Evolutionary conservation across 2,329 filamentous ascomycete genomes (phyloP).

Genomic region (Fusarium tanahbumbuense): DNA sequence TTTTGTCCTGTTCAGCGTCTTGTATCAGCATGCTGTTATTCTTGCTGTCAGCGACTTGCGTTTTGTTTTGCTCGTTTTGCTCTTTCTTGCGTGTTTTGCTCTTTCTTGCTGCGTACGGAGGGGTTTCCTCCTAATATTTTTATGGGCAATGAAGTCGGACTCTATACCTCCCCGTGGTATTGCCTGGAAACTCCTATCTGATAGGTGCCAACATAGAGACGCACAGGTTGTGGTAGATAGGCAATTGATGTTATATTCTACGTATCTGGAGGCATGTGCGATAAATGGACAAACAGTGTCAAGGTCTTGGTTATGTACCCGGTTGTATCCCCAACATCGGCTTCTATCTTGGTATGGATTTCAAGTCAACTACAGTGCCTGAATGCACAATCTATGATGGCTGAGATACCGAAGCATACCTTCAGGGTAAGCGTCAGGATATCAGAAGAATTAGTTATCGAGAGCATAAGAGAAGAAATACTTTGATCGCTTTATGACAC

Average conservation of each 20-base stretch:
- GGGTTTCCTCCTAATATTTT: background rate
- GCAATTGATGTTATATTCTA: too few relatives aligned
- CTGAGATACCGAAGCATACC: background rate
- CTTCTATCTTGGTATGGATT: fast-evolving
- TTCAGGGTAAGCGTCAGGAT: background rate
- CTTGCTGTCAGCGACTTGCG: background rate
- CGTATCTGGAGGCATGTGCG: too few relatives aligned
- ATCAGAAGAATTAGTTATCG: background rate
- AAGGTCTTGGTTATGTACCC: too few relatives aligned
- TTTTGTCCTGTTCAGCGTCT: too few relatives aligned
- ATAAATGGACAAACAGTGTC: too few relatives aligned
- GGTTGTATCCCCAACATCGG: too few relatives aligned
- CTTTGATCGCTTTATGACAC: background rate
- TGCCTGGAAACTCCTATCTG: background rate
- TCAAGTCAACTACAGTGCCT: background rate
- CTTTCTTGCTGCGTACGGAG: background rate
- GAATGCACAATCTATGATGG: background rate
- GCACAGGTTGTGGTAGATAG: background rate
- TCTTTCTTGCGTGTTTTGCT: background rate
- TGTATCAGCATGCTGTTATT: too few relatives aligned
- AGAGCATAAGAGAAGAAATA: background rate
- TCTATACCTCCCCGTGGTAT: slow-evolving; percentile 2
- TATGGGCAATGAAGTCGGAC: slow-evolving; percentile 3
- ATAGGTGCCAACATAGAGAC: background rate
- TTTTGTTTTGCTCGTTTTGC: background rate